A percentile compares a stretch with the other conserved stretches of the same genome.
Evolutionary conservation across 148 eudicot genomes (phyloP).

Genomic region (Heliosperma pusillum): DNA sequence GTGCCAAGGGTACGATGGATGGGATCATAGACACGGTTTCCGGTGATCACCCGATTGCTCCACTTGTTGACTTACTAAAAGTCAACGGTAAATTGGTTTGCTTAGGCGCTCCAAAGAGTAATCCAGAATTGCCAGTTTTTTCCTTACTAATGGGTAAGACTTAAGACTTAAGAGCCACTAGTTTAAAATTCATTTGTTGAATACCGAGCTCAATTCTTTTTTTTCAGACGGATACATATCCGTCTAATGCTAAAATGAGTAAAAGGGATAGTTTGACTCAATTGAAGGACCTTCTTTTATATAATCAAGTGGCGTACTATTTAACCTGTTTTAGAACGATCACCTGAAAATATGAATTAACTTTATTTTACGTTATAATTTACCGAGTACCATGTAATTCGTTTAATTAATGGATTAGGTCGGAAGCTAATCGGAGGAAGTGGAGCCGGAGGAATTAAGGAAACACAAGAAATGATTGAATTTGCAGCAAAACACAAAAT

Average conservation of each 20-base stretch:
- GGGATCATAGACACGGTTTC: slow-evolving; percentile 26
- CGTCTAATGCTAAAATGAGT: too few relatives aligned
- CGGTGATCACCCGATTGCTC: slow-evolving; percentile 6
- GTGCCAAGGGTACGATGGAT: slow-evolving; percentile 19
- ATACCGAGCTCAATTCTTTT: too few relatives aligned
- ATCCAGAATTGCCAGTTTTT: slow-evolving; percentile 15
- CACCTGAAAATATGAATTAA: background rate
- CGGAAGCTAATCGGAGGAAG: slow-evolving; percentile 35
- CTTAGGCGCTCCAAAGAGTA: slow-evolving; percentile 19
- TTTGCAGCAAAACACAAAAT: slow-evolving; percentile 39
- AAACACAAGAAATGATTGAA: slow-evolving; percentile 42
- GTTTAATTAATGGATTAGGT: slow-evolving; percentile 16
- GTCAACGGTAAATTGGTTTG: slow-evolving; percentile 20
- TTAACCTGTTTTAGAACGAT: too few relatives aligned
- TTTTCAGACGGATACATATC: too few relatives aligned
- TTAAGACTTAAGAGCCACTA: background rate
- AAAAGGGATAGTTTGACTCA: too few relatives aligned
- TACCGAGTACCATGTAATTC: background rate
- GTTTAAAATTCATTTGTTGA: too few relatives aligned
- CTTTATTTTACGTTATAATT: background rate
- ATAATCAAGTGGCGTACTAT: too few relatives aligned
- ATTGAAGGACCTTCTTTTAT: too few relatives aligned
- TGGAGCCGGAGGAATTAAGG: slow-evolving; percentile 32
- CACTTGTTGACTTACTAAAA: slow-evolving; percentile 16
- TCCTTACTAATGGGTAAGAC: slow-evolving; percentile 20